A percentile compares a stretch with the other conserved stretches of the same genome.
Evolutionary conservation across 306 rosid genomes (phyloP).

Genomic region (Begonia loranthoides): DNA sequence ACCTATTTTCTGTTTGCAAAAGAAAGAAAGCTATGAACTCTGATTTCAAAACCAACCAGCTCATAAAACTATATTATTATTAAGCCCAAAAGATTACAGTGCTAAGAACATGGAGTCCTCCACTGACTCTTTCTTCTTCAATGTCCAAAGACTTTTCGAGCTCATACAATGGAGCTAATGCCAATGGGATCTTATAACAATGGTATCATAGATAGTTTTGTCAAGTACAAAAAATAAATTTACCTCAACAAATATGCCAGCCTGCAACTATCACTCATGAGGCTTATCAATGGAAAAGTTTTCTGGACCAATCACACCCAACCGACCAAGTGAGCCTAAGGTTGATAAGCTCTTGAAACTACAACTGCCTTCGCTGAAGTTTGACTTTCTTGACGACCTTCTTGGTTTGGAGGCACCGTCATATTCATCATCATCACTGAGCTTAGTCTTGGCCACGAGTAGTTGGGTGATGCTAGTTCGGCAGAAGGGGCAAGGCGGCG

Average conservation of each 20-base stretch:
- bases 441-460: conserved; percentile 39
- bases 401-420: conserved; percentile 63
- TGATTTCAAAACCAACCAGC: too few species aligned
- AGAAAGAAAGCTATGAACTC: too few species aligned
- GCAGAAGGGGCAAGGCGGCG: conserved; percentile 78
- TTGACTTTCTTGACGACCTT: conserved; percentile 62
- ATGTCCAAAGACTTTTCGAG: too few species aligned
- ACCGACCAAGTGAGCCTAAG: conserved; percentile 56
- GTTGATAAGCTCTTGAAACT: conserved; percentile 78
- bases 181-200: too few species aligned
- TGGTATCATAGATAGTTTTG: too few species aligned
- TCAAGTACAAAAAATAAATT: too few species aligned
- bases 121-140: too few species aligned
- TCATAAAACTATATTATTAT: too few species aligned
- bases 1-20: too few species aligned
- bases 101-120: too few species aligned
- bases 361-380: conserved; percentile 79
- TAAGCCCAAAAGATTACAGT: too few species aligned
- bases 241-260: conserved; percentile 6
- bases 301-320: conserved; percentile 20
- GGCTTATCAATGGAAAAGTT: conserved; percentile 17
- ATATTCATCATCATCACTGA: conserved; percentile 25
- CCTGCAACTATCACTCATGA: conserved; percentile 10
- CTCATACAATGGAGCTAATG: too few species aligned
- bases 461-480: conserved; percentile 54